Percentiles rank a stretch among this genome's conserved stretches.
phyloP scores from a whole-genome alignment of 1,284 basidiomycete species.

The Sparassis latifolia region DNA sequence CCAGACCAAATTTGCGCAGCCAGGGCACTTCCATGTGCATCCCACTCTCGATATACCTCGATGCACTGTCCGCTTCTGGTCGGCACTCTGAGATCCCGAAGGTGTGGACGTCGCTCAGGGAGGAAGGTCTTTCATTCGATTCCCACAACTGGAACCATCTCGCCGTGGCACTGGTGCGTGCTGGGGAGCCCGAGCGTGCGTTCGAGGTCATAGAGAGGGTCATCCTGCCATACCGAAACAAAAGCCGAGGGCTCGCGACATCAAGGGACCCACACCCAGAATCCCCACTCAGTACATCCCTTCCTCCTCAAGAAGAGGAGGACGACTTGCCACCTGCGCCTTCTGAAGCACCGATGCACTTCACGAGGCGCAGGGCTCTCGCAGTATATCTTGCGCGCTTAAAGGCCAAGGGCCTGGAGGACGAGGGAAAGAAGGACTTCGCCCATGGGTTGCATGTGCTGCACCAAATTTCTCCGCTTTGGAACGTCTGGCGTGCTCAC shows the following conservation, averaged over 20 bases:
- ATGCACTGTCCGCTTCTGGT: slow-evolving; percentile 65
- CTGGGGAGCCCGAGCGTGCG: slow-evolving; percentile 75
- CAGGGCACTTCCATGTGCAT: slow-evolving; percentile 61
- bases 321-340: slow-evolving; percentile 16
- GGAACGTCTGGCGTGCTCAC: slow-evolving; percentile 65
- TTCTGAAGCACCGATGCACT: slow-evolving; percentile 27
- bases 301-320: slow-evolving; percentile 14
- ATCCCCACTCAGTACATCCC: slow-evolving; percentile 34
- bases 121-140: slow-evolving; percentile 79
- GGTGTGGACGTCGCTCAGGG: slow-evolving; percentile 63
- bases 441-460: slow-evolving; percentile 55
- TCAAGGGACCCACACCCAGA: slow-evolving; percentile 32
- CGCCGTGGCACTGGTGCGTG: slow-evolving; percentile 67
- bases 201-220: slow-evolving; percentile 82
- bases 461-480: slow-evolving; percentile 54
- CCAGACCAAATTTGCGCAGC: slow-evolving; percentile 17
- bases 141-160: slow-evolving; percentile 93
- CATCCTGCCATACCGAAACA: slow-evolving; percentile 56
- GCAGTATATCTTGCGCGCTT: slow-evolving; percentile 15
- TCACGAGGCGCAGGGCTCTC: slow-evolving; percentile 19
- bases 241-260: slow-evolving; percentile 17
- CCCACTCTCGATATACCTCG: slow-evolving; percentile 83
- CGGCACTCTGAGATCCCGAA: slow-evolving; percentile 56
- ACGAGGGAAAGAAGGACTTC: slow-evolving; percentile 28
- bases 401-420: slow-evolving; percentile 13